Evolutionary conservation across 1,139 yeast genomes (phyloP), one percentile per base, ranked within the genome.

Genomic region (Candida mesenterica): DNA sequence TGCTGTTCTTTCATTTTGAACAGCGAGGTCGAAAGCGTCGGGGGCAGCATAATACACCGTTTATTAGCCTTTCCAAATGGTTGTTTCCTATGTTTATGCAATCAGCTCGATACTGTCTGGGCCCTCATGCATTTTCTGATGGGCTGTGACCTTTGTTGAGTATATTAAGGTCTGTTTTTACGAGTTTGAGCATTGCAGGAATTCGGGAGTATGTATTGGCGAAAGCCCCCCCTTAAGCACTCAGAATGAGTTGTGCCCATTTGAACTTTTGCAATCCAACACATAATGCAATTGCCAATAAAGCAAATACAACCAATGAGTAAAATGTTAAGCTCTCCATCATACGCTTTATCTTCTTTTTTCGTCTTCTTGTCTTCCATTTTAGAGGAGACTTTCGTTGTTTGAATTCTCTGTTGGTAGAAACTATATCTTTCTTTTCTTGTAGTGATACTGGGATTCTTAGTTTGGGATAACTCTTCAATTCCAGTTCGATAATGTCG

Each of bases 251-350:
- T n/a, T 24, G 14, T 7, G 45, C 33, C 61, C 65, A 56, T 41
- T 62, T 64, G 33, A 57, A 47, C 37, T 49, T 48, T 37, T 65
- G 72, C 22, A 65, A 43, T 14, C 49, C 45, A 17, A 63, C 37
- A 37, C 60, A 60, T 20, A 60, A 46, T 9, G 51, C 16, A 7
- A 61, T 44, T 4, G 65, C 59, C 5, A 57, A 33, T n/a, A 59
- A 28, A 2, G 62, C 61, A 28, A 62, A 43, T 12, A 49, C 26
- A 17, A 52, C 40, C 28, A 64, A 45, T 3, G 51, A 27, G 6
- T 48, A 34, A 23, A 58, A 42, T 3, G 55, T 49, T n/a, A 57
- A 34, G 29, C 34, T 43, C 35, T 58, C 59, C 38, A 50, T 30
- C 32, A 42, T 26, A 27, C 34, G 34, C 15, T 32, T 27, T 14